Evolutionary conservation across 2,329 filamentous ascomycete genomes (phyloP), one percentile per base, ranked within the genome.

Genomic region (Monilinia laxa): DNA sequence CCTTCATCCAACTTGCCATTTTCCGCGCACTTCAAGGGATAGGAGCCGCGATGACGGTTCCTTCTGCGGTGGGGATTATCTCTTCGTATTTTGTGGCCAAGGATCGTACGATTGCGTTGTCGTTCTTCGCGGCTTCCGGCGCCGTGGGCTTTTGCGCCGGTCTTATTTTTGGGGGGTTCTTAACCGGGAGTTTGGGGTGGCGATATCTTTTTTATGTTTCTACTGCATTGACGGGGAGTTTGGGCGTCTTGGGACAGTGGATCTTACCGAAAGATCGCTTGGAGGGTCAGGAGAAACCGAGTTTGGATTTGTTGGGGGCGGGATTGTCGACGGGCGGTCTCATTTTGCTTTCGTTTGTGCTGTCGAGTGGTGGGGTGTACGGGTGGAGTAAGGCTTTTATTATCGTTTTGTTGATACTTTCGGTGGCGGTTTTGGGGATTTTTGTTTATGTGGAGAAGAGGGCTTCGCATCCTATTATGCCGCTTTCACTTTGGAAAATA

Each of bases 1-100:
- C 79, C 0, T 82, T 81, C 38, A 78, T 80, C 42, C 78, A 79
- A 59, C 71, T 80, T 0, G 77, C 79, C 2, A 75, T 77, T 4
- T 80, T 80, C 64, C 78, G 81, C n/a, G 81, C 80, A 0, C 73
- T 83, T 0, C 80, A 82, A 56, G 81, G 81, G 1, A 76, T 81
- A 12, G 80, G 80, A 0, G 75, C 80, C 1, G 80, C 81, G 7
- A 77, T 83, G 77, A 81, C 80, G 3, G 75, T 83, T 0, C 81
- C 81, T 1, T 80, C 81, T 0, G 79, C 79, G 0, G 80, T 82
- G 0, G 78, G 80, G 1, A 78, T 83, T 28, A 81, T 83, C 62
- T 78, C 73, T 59, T 81, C 72, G 25, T 79, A 79, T 69, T 79
- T 79, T 28, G 76, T 76, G 12, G 75, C 76, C 14, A 71, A 76